Evolutionary conservation across 1,139 yeast species (phyloP).

Genomic region (Debaryomyces coudertii): DNA sequence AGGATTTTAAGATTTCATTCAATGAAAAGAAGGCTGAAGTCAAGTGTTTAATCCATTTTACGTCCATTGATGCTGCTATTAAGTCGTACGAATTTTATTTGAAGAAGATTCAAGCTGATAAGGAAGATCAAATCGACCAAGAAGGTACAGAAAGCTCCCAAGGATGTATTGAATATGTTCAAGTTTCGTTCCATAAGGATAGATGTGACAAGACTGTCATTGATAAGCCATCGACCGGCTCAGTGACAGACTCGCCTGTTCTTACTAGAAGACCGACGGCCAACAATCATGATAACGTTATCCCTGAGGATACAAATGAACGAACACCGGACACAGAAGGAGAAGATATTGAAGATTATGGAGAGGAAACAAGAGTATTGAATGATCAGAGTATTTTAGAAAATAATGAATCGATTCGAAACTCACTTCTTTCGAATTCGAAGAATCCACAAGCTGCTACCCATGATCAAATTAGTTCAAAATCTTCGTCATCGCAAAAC

Average conservation of each 20-base stretch:
- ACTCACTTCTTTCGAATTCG: conserved; percentile 4
- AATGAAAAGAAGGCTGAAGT: conserved; percentile 12
- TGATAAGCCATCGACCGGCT: conserved; percentile 13
- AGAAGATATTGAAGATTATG: conserved; percentile 13
- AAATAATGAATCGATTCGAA: conserved; percentile 13
- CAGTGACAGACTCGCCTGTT: conserved; percentile 4
- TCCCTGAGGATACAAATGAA: conserved; percentile 13
- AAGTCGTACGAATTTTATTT: conserved; percentile 38
- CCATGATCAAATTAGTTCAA: conserved; percentile 8
- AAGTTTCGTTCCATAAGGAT: conserved; percentile 35
- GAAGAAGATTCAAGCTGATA: conserved; percentile 30
- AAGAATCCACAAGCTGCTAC: neutral
- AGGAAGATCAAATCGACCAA: conserved; percentile 22
- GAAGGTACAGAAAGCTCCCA: conserved; percentile 15
- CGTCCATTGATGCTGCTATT: conserved; percentile 46
- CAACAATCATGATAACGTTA: conserved; percentile 1
- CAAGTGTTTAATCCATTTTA: conserved; percentile 35
- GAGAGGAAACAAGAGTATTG: conserved; percentile 3
- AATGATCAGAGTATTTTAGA: conserved; percentile 12
- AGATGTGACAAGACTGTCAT: conserved; percentile 37
- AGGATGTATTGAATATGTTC: conserved; percentile 21
- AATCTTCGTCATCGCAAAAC: conserved; percentile 10
- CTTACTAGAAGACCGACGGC: neutral
- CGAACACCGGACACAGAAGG: neutral
- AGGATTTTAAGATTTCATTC: conserved; percentile 26